Evolutionary conservation across 805 yeast genomes (phyloP).

Genomic region (Candida endomychidarum): DNA sequence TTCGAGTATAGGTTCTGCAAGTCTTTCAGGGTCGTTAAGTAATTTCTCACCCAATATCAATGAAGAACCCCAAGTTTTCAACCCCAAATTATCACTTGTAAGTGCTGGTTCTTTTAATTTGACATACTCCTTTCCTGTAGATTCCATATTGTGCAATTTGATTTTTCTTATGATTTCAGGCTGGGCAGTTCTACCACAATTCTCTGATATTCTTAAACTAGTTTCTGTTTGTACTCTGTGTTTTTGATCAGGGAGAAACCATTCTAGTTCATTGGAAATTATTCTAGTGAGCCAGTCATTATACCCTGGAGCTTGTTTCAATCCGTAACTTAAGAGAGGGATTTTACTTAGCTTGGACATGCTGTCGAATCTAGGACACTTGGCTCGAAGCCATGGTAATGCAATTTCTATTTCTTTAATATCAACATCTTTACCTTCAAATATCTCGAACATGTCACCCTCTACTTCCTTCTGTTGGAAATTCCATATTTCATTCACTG

Average conservation of each 20-base stretch:
- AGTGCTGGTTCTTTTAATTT: conserved; percentile 76
- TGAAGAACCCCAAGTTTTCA: conserved; percentile 96
- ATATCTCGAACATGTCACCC: conserved; percentile 16
- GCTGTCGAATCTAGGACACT: conserved; percentile 34
- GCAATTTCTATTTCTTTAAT: conserved; percentile 23
- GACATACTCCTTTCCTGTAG: conserved; percentile 25
- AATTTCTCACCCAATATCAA: conserved; percentile 62
- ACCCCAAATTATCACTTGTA: conserved; percentile 83
- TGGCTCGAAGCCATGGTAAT: conserved; percentile 44
- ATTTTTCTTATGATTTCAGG: conserved; percentile 69
- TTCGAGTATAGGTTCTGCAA: conserved; percentile 51
- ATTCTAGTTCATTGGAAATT: conserved; percentile 47
- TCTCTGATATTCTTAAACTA: conserved; percentile 68
- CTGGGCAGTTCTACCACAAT: conserved; percentile 81
- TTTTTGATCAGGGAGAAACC: conserved; percentile 41
- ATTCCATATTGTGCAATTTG: conserved; percentile 37
- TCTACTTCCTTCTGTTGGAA: conserved; percentile 33
- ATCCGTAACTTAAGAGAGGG: conserved; percentile 26
- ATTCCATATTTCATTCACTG: conserved; percentile 51
- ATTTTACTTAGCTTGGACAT: conserved; percentile 22
- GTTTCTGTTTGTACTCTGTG: conserved; percentile 53
- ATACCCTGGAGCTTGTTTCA: conserved; percentile 33
- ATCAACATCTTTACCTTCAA: conserved; percentile 35
- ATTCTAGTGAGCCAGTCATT: conserved; percentile 50
- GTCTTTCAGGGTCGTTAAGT: conserved; percentile 22